These are phyloP conservation scores for Suillus luteus DNA, from an alignment of 768 basidiomycete species.

Conservation along the genomic window DNA sequence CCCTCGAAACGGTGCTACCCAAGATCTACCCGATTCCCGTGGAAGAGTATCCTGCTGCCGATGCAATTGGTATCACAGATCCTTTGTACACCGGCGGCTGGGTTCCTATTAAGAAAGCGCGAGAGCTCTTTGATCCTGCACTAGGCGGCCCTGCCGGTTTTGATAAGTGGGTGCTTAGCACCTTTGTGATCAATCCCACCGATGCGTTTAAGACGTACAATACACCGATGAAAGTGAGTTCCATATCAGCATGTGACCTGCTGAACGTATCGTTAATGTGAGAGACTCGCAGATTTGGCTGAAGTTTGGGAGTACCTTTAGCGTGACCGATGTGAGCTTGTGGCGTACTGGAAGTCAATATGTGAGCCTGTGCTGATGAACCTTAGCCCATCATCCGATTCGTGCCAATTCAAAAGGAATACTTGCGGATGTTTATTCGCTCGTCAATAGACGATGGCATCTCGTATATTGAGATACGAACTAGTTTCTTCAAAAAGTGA, in stretches of 20 bases:
- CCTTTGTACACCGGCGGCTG: slow-evolving; percentile 34
- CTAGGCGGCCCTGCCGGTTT: slow-evolving; percentile 44
- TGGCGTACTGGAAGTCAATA: slow-evolving; percentile 21
- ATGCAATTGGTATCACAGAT: slow-evolving; percentile 29
- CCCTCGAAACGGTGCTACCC: slow-evolving; percentile 32
- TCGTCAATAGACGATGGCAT: slow-evolving; percentile 48
- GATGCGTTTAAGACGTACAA: slow-evolving; percentile 48
- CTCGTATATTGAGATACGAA: slow-evolving; percentile 45
- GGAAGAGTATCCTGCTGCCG: slow-evolving; percentile 19
- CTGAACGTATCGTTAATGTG: background rate
- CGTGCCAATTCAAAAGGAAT: slow-evolving; percentile 22
- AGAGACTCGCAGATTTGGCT: slow-evolving; percentile 22
- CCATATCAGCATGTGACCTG: background rate
- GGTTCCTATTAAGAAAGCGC: slow-evolving; percentile 38
- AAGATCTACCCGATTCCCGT: slow-evolving; percentile 38
- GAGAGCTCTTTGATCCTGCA: slow-evolving; percentile 34
- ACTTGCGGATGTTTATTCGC: slow-evolving; percentile 36
- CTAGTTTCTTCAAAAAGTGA: slow-evolving; percentile 42
- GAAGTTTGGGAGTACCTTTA: slow-evolving; percentile 25
- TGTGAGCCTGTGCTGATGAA: slow-evolving; percentile 21
- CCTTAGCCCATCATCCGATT: slow-evolving; percentile 35
- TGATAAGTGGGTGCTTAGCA: slow-evolving; percentile 41
- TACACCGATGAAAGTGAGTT: slow-evolving; percentile 39
- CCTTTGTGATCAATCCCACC: slow-evolving; percentile 43
- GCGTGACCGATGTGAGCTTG: slow-evolving; percentile 26